Evolutionary conservation across 2,329 filamentous ascomycete species (phyloP).

Genomic region (Cladosporium phlei): DNA sequence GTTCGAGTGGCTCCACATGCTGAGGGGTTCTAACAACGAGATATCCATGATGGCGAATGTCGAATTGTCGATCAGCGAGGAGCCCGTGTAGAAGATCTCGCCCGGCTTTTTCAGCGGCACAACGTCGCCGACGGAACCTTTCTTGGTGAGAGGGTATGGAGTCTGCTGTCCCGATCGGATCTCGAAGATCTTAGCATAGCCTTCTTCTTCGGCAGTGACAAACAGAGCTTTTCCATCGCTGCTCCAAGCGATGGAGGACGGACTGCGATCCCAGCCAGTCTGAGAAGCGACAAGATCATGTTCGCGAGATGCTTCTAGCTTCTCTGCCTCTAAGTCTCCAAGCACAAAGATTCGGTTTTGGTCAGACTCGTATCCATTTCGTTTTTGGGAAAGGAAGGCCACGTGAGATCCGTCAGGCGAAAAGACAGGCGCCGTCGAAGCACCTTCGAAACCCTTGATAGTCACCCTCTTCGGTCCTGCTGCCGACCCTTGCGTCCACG

Average conservation of each 20-base stretch:
- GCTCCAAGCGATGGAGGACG: conserved; percentile 48
- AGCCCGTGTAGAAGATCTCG: conserved; percentile 61
- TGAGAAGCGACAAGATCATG: conserved; percentile 4
- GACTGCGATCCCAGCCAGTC: conserved; percentile 49
- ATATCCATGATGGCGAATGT: conserved; percentile 60
- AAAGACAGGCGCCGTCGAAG: conserved; percentile 64
- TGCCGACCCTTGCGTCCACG: conserved; percentile 53
- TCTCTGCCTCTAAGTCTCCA: conserved; percentile 46
- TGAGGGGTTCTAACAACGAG: conserved; percentile 36
- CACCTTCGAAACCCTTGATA: conserved; percentile 59
- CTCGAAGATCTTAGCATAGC: conserved; percentile 55
- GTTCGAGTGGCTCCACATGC: conserved; percentile 46
- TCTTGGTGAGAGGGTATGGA: conserved; percentile 39
- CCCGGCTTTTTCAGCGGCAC: conserved; percentile 32
- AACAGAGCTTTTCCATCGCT: conserved; percentile 58
- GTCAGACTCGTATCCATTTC: conserved; percentile 75
- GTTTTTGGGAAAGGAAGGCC: conserved; percentile 75
- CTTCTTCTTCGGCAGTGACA: conserved; percentile 68
- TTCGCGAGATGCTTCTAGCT: background rate
- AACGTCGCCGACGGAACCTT: conserved; percentile 53
- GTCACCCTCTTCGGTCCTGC: conserved; percentile 50
- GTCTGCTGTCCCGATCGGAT: conserved; percentile 36
- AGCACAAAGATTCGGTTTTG: conserved; percentile 64
- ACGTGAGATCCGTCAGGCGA: conserved; percentile 66
- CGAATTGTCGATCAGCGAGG: conserved; percentile 67